Evolutionary conservation across 768 basidiomycete species (phyloP), one percentile per base, ranked within the genome.

Genomic region (Kwoniella mangroviensis): DNA sequence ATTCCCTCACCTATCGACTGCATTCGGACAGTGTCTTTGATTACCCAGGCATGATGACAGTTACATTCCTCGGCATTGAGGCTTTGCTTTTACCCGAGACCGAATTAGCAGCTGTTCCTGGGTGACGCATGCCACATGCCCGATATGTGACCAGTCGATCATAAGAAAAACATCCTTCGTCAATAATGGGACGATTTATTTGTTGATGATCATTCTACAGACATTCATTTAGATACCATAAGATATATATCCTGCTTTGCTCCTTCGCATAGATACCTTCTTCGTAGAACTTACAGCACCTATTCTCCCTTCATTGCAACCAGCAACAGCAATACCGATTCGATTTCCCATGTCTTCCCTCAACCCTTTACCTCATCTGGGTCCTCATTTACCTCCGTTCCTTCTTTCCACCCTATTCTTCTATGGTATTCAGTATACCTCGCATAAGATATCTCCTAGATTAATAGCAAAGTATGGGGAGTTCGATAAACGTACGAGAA

Each of bases 341-440:
- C 6, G n/a, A 17, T 28, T 21, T 34, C 34, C 34, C 22, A 60
- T 60, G 58, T 60, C 58, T 7, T 17, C 58, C 26, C 17, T 42
- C 58, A 64, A 69, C 45, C 75, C 75, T 2, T 57, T 79, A 12
- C 78, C 78, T 22, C 70, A 68, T 1, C 72, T 79, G 28, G 68
- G 72, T 15, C 75, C 75, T 5, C 75, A 79, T 61, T 65, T 79
- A 1, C 72, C 73, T 1, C 71, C 69, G 1, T 58, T 76, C 28
- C 9, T 72, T 3, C 3, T 63, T 11, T 76, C 78, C 5, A 64
- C 74, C 1, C 21, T 53, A 3, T 60, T 61, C 19, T 79, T 69
- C 59, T 71, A 51, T 41, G 28, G 26, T 3, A 34, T 75, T 1
- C 75, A 76, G 54, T 49, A 21, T 10, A 28, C 65, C n/a, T 66